A percentile compares a stretch with the other conserved stretches of the same genome.
Evolutionary conservation across 805 yeast genomes (phyloP).

Genomic region (Yarrowia keelungensis): DNA sequence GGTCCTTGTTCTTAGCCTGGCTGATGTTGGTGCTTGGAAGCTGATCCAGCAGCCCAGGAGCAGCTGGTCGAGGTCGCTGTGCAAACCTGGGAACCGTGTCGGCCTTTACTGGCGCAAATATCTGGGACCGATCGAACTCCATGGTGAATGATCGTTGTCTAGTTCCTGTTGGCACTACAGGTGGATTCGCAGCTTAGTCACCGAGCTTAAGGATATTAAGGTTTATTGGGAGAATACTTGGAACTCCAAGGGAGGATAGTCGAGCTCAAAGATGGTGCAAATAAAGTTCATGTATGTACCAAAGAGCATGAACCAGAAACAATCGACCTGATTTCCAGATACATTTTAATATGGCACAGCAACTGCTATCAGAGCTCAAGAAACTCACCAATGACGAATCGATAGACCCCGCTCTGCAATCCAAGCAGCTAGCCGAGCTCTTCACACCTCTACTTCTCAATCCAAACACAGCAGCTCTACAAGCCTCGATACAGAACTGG

Average conservation of each 20-base stretch:
- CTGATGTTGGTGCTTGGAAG: slow-evolving; percentile 20
- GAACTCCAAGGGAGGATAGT: no score
- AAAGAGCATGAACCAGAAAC: background rate
- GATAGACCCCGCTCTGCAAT: background rate
- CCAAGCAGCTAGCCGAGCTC: background rate
- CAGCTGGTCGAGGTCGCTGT: slow-evolving; percentile 21
- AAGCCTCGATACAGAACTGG: background rate
- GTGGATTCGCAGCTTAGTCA: background rate
- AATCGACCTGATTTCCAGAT: no score
- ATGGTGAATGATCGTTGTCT: slow-evolving; percentile 12
- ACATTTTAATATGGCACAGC: background rate
- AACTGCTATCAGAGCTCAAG: background rate
- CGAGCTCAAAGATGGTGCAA: background rate
- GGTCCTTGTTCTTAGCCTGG: slow-evolving; percentile 3
- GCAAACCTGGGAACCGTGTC: slow-evolving; percentile 24
- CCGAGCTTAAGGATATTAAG: background rate
- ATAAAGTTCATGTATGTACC: background rate
- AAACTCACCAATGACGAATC: slow-evolving; percentile 4
- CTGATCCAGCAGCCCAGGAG: slow-evolving; percentile 22
- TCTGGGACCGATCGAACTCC: slow-evolving; percentile 38
- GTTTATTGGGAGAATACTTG: background rate
- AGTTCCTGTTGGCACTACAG: background rate
- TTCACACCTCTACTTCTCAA: slow-evolving; percentile 4
- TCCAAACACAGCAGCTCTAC: slow-evolving; percentile 2
- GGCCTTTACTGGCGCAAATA: slow-evolving; percentile 8